A percentile compares a stretch with the other conserved stretches of the same genome.
phyloP scores from a whole-genome alignment of 78 protist species.

The Creolimax fragrantissima region DNA sequence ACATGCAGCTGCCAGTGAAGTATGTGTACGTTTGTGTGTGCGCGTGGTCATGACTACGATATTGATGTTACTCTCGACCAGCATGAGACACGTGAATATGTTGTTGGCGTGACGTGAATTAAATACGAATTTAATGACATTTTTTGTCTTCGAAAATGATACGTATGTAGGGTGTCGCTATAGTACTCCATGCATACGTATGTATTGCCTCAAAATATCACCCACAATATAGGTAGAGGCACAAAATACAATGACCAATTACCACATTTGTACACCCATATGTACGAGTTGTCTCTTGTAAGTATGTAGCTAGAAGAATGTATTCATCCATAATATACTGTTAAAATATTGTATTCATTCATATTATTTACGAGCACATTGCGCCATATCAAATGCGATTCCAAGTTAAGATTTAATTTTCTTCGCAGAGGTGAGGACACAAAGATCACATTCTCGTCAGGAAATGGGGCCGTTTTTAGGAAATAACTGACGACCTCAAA shows the following conservation, averaged over 20 bases:
- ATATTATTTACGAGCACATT: not conserved
- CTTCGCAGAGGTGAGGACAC: not conserved
- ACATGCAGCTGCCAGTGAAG: not conserved
- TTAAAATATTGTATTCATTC: not conserved
- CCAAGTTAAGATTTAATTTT: too few species aligned
- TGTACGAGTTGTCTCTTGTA: not conserved
- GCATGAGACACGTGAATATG: not conserved
- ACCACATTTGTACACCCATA: not conserved
- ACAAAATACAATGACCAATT: not conserved
- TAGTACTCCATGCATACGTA: not conserved
- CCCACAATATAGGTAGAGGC: not conserved
- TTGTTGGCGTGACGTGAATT: not conserved
- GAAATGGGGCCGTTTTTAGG: not conserved
- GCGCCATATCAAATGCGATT: too few species aligned
- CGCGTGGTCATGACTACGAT: not conserved
- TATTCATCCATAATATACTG: not conserved
- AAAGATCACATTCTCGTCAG: not conserved
- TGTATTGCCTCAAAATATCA: too few species aligned
- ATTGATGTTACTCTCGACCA: too few species aligned
- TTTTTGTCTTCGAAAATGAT: not conserved
- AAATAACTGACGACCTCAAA: too few species aligned
- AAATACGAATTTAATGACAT: not conserved
- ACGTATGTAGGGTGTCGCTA: not conserved
- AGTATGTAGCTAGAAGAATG: not conserved
- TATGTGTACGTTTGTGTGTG: not conserved